Base-by-base conservation (phyloP, 805 yeast genomes). In the Candida corydali region DNA sequence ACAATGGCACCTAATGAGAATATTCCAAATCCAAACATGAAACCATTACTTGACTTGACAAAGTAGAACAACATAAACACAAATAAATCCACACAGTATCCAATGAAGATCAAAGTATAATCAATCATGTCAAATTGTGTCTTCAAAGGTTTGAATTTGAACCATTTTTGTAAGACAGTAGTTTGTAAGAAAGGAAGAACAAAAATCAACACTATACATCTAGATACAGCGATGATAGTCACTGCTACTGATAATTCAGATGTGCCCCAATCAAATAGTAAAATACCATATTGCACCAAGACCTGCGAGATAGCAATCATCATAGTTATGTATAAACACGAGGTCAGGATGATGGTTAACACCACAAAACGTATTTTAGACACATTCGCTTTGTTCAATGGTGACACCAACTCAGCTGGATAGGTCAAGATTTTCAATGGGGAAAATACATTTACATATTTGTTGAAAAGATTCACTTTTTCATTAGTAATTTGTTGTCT, bases 391-490 rank as follows among this genome's bases (percentile, higher is more conserved):
- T 15, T 39, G 42, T 26, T 18, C 14, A 16, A 25, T 14, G 34
- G 11, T 20, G 37, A 32, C 8, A 54, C 52, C 23, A 46, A 32
- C 28, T 52, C 57, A 8, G 62, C 54, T 1, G 80, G 71, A 17
- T 79, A 54, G 75, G 80, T 72, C 12, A 82, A 53, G 23, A 72
- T 49, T 38, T 65, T 68, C 30, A 82, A 51, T 1, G 85, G 80
- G 9, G 51, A 46, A 35, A 62, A 44, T 23, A 60, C 44, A 20
- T 32, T 51, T 39, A 47, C 17, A 20, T 7, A 20, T 20, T 20
- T 20, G 11, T 26, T 50, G 41, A 46, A 27, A 4, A 25, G 5
- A 25, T 3, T 26, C 26, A 18, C 19, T 19, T 14, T 11, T 24
- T n/a, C 10, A 8, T 26, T 7, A 23, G n/a, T 16, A 11, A 17